Base-by-base conservation (phyloP, 2,329 filamentous ascomycete genomes). In the Polychaeton citri region DNA sequence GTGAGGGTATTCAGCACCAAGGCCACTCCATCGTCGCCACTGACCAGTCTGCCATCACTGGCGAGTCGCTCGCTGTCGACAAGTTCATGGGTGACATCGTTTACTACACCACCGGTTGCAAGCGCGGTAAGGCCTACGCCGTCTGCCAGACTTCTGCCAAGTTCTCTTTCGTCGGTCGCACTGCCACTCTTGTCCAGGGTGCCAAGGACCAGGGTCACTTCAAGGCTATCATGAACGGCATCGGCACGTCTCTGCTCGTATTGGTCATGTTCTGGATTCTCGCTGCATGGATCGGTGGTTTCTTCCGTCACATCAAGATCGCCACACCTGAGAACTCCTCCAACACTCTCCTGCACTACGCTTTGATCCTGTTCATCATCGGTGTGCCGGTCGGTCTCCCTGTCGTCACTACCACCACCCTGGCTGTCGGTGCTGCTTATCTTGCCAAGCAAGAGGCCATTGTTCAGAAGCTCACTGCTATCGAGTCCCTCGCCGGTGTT, bases 201-300 rank as follows among this genome's bases (percentile, higher is more conserved):
- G 79, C 80, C 46, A 69, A 81, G 63, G 80, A 83, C 59, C 71
- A 76, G 54, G 80, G 79, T 64, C 78, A 82, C 63, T 82, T 82
- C 73, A 83, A 85, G 68, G 79, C 79, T 46, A 80, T 84, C 68
- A 84, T 84, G 80, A 78, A 84, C 72, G 79, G 73, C 55, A 84
- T 85, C 54, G 79, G 79, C 62, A 82, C 78, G 36, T 65, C 75
- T 41, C 69, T 85, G 38, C 69, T 85, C 49, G 78, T 84, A 50
- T 67, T 84, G 43, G 80, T 84, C 64, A 77, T 84, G 62, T 79
- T 81, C 64, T 84, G 72, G 69, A 81, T 84, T 59, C 68, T 85
- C 51, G 64, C 72, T 38, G 70, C 77, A 49, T 84, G 80, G 80
- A 80, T 84, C 47, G 79, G 80, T 60, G 79, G 77, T 58, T 85